phyloP scores from a whole-genome alignment of 305 asterid genomes.

The Petunia hybrid region DNA sequence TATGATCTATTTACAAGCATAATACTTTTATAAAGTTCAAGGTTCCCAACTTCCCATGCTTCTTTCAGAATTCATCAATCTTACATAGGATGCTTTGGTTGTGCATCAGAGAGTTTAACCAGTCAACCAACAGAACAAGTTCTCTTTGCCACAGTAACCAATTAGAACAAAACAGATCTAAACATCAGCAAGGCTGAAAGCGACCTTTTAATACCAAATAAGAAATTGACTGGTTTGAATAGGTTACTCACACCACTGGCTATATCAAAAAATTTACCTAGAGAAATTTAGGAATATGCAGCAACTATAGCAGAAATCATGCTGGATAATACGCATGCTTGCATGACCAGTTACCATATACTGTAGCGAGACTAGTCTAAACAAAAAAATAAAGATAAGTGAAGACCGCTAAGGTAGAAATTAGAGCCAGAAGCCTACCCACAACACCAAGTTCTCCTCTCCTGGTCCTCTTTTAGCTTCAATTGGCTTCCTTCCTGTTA shows the following conservation, averaged over 20 bases:
- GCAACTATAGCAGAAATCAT: neutral
- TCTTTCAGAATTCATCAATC: neutral
- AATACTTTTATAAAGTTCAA: no score
- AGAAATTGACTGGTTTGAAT: neutral
- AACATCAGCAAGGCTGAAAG: neutral
- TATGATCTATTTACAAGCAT: no score
- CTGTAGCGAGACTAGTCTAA: neutral
- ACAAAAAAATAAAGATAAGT: conserved; percentile 5
- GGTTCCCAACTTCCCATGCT: neutral
- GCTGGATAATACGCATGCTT: neutral
- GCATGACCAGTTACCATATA: neutral
- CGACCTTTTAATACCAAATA: neutral
- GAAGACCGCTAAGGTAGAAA: conserved; percentile 26
- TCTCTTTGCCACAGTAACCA: neutral
- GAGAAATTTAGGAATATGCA: no score
- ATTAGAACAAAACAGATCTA: neutral
- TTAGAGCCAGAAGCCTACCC: conserved; percentile 59
- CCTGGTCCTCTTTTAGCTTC: conserved; percentile 82
- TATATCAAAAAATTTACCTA: neutral
- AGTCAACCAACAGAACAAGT: neutral
- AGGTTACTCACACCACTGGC: neutral
- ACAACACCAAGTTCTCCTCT: conserved; percentile 81
- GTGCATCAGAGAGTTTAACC: neutral
- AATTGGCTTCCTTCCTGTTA: conserved; percentile 85
- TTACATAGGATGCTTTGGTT: neutral